phyloP scores from a whole-genome alignment of 108 stramenopile species.

The Cyclotella atomus region DNA sequence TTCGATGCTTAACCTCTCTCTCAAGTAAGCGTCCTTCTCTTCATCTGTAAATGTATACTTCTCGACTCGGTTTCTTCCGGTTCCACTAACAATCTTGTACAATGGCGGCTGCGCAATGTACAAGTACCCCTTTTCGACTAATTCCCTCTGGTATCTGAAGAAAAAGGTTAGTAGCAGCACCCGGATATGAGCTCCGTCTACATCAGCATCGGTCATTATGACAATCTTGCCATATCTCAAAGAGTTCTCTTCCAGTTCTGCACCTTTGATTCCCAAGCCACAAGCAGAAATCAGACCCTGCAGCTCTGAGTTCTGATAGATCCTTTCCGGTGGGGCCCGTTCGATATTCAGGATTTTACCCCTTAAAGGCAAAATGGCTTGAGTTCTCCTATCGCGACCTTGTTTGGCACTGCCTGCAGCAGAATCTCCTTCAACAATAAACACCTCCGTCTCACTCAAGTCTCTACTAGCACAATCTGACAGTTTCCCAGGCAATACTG shows the following conservation, averaged over 20 bases:
- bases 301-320: constrained; percentile 92
- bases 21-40: constrained; percentile 59
- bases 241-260: constrained; percentile 74
- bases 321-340: constrained; percentile 87
- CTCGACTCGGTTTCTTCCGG: constrained; percentile 55
- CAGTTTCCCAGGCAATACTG: constrained; percentile 93
- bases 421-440: constrained; percentile 95
- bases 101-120: constrained; percentile 96
- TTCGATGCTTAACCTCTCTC: constrained; percentile 47
- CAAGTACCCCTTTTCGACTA: constrained; percentile 90
- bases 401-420: constrained; percentile 97
- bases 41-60: constrained; percentile 76
- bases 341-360: constrained; percentile 98
- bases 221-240: constrained; percentile 89
- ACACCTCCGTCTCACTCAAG: constrained; percentile 87
- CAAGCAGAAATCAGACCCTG: constrained; percentile 92
- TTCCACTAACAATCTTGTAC: constrained; percentile 88
- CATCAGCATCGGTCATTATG: constrained; percentile 98
- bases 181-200: constrained; percentile 96
- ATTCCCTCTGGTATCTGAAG: constrained; percentile 91
- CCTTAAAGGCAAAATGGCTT: constrained; percentile 93
- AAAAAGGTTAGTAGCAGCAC: constrained; percentile 95
- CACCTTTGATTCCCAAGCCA: constrained; percentile 90
- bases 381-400: constrained; percentile 90
- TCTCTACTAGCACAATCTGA: constrained; percentile 79